Conservation (phyloP, 495 filamentous ascomycete genomes). For the Astrocystis sublimbata region DNA sequence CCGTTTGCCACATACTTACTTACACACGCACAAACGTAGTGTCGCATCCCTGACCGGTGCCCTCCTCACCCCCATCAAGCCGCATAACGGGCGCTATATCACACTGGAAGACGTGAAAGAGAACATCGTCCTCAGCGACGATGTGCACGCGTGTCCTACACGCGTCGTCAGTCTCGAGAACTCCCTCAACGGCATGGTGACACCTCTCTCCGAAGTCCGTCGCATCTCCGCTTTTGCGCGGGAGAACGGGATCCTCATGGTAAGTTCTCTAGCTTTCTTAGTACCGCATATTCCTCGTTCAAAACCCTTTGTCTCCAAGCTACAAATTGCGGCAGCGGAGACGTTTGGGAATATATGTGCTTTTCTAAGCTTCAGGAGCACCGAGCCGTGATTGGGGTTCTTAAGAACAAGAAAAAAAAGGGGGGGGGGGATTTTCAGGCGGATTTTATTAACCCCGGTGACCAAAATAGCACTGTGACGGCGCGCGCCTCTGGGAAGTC, state of each 20-base stretch:
- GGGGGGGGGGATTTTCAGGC: too few species aligned
- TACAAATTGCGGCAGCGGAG: too few species aligned
- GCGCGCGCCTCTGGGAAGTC: constrained; percentile 79
- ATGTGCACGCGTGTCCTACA: constrained; percentile 64
- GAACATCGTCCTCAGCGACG: constrained; percentile 41
- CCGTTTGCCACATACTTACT: too few species aligned
- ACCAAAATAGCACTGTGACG: constrained; percentile 81
- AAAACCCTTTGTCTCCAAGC: too few species aligned
- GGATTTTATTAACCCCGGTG: too few species aligned
- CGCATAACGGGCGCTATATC: constrained; percentile 64
- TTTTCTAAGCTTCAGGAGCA: too few species aligned
- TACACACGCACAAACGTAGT: constrained; percentile 17
- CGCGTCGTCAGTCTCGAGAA: constrained; percentile 78
- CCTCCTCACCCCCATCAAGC: constrained; percentile 53
- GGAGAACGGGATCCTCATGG: constrained; percentile 62
- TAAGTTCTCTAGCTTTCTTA: too few species aligned
- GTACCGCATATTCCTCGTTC: too few species aligned
- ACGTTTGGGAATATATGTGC: too few species aligned
- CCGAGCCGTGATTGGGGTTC: too few species aligned
- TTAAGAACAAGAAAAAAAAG: too few species aligned
- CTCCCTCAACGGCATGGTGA: constrained; percentile 71
- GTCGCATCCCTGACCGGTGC: constrained; percentile 59
- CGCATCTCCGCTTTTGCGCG: constrained; percentile 67
- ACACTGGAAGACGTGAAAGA: constrained; percentile 70
- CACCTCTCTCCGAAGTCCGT: constrained; percentile 65